Evolutionary conservation across 2,329 filamentous ascomycete genomes (phyloP).

Genomic region (Neurospora sp.): DNA sequence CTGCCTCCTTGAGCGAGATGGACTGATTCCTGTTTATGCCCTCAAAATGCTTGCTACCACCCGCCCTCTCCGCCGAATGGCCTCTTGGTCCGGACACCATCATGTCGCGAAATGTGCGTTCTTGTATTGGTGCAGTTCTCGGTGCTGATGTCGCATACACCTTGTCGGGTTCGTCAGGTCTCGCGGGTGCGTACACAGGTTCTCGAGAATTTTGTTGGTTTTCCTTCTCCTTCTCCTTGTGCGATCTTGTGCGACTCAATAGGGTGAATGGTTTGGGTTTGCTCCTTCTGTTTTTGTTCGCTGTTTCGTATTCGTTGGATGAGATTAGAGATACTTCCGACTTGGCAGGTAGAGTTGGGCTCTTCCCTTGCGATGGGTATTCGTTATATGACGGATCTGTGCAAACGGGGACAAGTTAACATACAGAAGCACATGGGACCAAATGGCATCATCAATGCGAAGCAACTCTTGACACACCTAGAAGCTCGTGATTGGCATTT

Average conservation of each 20-base stretch:
- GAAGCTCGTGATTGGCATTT: background rate
- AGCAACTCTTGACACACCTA: background rate
- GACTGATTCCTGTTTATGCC: constrained; percentile 38
- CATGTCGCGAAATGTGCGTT: constrained; percentile 58
- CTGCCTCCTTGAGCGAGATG: constrained; percentile 49
- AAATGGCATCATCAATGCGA: background rate
- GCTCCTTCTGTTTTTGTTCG: constrained; percentile 30
- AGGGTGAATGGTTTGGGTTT: constrained; percentile 47
- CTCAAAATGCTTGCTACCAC: constrained; percentile 30
- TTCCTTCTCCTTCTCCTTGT: constrained; percentile 41
- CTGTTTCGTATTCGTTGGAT: constrained; percentile 35
- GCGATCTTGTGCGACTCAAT: constrained; percentile 41
- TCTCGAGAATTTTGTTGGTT: constrained; percentile 24
- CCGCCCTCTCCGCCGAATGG: constrained; percentile 61
- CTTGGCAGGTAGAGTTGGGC: constrained; percentile 29
- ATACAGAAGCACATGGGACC: constrained; percentile 1
- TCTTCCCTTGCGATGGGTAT: constrained; percentile 11
- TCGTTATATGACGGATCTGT: constrained; percentile 21
- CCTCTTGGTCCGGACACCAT: constrained; percentile 57
- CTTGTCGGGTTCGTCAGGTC: constrained; percentile 28
- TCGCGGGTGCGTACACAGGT: constrained; percentile 19
- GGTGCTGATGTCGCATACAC: constrained; percentile 32
- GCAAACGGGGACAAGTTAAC: constrained; percentile 10
- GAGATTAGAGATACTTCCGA: constrained; percentile 44
- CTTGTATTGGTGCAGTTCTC: constrained; percentile 56